These are phyloP conservation scores for Dicorynia guianensis DNA, from an alignment of 306 rosid species.

Conservation along the genomic window DNA sequence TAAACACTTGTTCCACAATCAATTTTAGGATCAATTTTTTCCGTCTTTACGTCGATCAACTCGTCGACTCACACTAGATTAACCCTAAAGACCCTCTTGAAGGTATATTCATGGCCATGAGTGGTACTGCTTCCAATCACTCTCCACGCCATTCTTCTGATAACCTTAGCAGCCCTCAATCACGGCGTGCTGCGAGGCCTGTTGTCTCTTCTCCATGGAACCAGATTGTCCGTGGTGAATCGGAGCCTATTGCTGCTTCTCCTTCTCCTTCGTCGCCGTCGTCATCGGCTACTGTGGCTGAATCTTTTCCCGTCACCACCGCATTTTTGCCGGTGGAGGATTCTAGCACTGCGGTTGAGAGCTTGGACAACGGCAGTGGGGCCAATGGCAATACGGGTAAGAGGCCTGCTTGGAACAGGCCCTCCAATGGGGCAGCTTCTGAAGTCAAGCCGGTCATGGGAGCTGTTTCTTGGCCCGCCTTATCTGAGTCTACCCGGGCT, in stretches of 20 bases:
- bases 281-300: constrained; percentile 20
- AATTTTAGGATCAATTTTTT: background rate
- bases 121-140: constrained; percentile 44
- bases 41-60: constrained; percentile 56
- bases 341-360: constrained; percentile 45
- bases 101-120: constrained; percentile 54
- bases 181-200: constrained; percentile 41
- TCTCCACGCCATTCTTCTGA: constrained; percentile 52
- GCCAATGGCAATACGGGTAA: constrained; percentile 61
- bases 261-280: constrained; percentile 46
- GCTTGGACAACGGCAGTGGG: constrained; percentile 44
- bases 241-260: constrained; percentile 50
- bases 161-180: constrained; percentile 43
- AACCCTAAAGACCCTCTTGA: constrained; percentile 46
- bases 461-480: constrained; percentile 87
- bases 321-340: constrained; percentile 46
- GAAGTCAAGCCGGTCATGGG: constrained; percentile 77
- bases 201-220: constrained; percentile 64
- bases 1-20: background rate
- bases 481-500: constrained; percentile 67
- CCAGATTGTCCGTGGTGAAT: constrained; percentile 67
- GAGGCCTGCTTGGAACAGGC: constrained; percentile 87
- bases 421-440: constrained; percentile 62
- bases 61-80: constrained; percentile 35
- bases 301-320: constrained; percentile 28